These are phyloP conservation scores for Paraglomus brasilianum DNA, from an alignment of 192 early-diverging fungal genomes.

Conservation along the genomic window DNA sequence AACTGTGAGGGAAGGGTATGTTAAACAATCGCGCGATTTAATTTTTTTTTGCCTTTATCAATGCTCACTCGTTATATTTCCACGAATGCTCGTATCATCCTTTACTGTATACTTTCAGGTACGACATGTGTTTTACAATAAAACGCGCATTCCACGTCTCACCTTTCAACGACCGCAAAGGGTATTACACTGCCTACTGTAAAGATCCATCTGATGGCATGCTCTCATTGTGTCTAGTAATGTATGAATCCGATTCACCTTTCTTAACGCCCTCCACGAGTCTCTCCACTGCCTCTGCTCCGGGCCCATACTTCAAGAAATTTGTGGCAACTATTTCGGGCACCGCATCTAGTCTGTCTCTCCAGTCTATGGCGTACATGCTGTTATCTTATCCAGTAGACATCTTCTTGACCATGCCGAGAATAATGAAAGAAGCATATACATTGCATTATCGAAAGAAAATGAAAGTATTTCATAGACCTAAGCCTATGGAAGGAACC, in stretches of 20 bases:
- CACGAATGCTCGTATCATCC: no score
- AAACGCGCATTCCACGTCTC: constrained; percentile 38
- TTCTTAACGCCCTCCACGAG: neutral
- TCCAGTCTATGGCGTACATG: constrained; percentile 27
- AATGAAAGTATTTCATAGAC: constrained; percentile 51
- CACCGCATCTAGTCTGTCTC: constrained; percentile 13
- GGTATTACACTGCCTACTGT: constrained; percentile 28
- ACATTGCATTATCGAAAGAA: constrained; percentile 44
- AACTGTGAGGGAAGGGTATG: constrained; percentile 4
- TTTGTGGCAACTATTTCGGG: constrained; percentile 33
- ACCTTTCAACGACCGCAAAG: constrained; percentile 39
- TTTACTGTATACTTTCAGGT: neutral
- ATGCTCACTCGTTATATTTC: no score
- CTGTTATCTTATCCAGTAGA: constrained; percentile 45
- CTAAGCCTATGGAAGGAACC: constrained; percentile 33
- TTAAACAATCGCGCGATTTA: neutral
- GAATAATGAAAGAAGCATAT: constrained; percentile 54
- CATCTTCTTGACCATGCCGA: constrained; percentile 53
- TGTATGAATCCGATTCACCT: constrained; percentile 11
- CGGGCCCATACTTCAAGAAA: constrained; percentile 9
- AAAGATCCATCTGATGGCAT: neutral
- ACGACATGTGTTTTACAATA: constrained; percentile 25
- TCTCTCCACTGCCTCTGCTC: neutral
- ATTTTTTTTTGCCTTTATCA: no score
- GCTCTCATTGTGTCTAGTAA: constrained; percentile 3